These are phyloP conservation scores for Limonium bicolor DNA, from an alignment of 148 eudicot genomes.

Conservation along the genomic window DNA sequence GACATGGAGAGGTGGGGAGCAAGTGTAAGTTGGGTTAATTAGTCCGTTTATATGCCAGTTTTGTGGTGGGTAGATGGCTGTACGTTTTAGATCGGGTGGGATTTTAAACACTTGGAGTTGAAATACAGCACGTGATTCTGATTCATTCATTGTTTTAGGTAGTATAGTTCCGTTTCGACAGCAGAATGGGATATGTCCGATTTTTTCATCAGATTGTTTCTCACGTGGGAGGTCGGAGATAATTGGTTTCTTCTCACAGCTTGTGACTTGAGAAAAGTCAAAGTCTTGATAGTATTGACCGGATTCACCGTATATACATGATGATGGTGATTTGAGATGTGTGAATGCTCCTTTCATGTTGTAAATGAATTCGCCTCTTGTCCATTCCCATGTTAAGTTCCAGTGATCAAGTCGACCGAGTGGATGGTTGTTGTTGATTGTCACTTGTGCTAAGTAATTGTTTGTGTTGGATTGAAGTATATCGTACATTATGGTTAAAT, in stretches of 20 bases:
- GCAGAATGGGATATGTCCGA: slow-evolving; percentile 72
- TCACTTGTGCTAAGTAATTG: slow-evolving; percentile 65
- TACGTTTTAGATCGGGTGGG: slow-evolving; percentile 73
- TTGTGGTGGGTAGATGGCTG: slow-evolving; percentile 67
- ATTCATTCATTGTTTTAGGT: slow-evolving; percentile 62
- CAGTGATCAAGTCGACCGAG: slow-evolving; percentile 68
- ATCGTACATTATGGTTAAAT: slow-evolving; percentile 63
- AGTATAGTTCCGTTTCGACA: slow-evolving; percentile 63
- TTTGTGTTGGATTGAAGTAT: slow-evolving; percentile 22
- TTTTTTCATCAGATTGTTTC: slow-evolving; percentile 40
- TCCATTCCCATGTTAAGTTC: slow-evolving; percentile 67
- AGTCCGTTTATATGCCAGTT: slow-evolving; percentile 60
- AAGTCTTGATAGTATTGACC: slow-evolving; percentile 23
- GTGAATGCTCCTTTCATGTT: slow-evolving; percentile 55
- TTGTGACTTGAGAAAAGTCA: slow-evolving; percentile 50
- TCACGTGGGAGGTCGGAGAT: slow-evolving; percentile 65
- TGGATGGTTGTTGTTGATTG: slow-evolving; percentile 46
- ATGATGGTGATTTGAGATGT: slow-evolving; percentile 29
- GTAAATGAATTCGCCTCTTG: slow-evolving; percentile 47
- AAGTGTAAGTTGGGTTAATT: slow-evolving; percentile 54
- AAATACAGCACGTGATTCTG: slow-evolving; percentile 45
- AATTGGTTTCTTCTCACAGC: slow-evolving; percentile 44
- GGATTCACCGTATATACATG: slow-evolving; percentile 35
- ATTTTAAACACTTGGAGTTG: slow-evolving; percentile 63
- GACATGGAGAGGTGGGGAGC: slow-evolving; percentile 51